Base-by-base conservation (phyloP, 768 basidiomycete species). In the Strobilomyces echinocephalus region DNA sequence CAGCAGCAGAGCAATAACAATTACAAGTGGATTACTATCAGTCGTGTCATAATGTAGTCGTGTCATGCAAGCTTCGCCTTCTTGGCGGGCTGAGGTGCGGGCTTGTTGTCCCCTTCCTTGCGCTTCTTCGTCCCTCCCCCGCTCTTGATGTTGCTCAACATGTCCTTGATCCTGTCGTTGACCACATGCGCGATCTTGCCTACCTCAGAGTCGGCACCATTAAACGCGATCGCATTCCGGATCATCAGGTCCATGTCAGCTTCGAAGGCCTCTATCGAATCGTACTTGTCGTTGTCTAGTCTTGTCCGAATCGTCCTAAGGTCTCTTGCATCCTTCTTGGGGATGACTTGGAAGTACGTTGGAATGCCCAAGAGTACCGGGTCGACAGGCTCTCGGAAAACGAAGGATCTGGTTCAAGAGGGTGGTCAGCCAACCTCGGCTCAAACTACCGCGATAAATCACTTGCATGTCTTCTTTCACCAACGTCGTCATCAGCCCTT, bases 221-320 rank as follows among this genome's bases (percentile, higher is more conserved):
- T 98, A 78, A 97, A 98, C 49, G 78, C 81, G 67, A 88, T 80
- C 15, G 95, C 91, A 65, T 97, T 98, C 55, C 81, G 73, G 54
- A 91, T 70, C 93, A 98, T 95, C 40, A 95, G 78, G 41, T 87
- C 81, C 50, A 95, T 71, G 66, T 98, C 95, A 2, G 84, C 87
- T 65, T 91, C 87, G 62, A 95, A 85, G 3, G 82, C 83, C 43
- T 89, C 87, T 48, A 83, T 69, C 3, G 83, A 79, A 31, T 87
- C 84, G 67, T 95, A 95, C 69, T 85, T 87, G 73, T 93, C 92
- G 33, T 72, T 73, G 53, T 92, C 88, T 54, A 97, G 75, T 67
- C 87, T 92, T 62, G 77, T 77, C 56, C 85, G 81, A 63, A 98
- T 95, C 46, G 86, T 87, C 57, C 76, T 73, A 50, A 98, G 73